These are phyloP conservation scores for Candida tunisiensis DNA, from an alignment of 1,139 yeast genomes.

Conservation along the genomic window DNA sequence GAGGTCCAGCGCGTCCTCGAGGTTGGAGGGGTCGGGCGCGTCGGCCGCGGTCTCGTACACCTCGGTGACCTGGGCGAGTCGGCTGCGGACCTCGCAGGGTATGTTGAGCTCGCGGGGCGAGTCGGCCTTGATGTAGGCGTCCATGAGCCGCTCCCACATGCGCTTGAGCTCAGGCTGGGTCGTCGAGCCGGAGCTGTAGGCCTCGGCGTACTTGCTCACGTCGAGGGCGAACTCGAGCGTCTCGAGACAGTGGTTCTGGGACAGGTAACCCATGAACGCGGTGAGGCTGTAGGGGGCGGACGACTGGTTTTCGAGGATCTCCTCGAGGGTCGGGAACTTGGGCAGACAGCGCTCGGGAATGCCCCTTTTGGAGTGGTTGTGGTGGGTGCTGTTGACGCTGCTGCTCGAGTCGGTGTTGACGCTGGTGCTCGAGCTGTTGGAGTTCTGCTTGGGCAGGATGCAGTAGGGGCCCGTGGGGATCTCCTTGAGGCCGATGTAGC, in stretches of 20 bases:
- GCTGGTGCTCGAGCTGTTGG: conserved; percentile 6
- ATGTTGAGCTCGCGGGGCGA: conserved; percentile 18
- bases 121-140: conserved; percentile 13
- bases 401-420: conserved; percentile 3
- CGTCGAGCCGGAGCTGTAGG: conserved; percentile 1
- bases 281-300: conserved; percentile 13
- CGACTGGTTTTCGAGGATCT: conserved; percentile 11
- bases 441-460: no score
- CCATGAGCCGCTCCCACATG: conserved; percentile 16
- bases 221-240: conserved; percentile 18
- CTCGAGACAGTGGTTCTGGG: conserved; percentile 19
- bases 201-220: conserved; percentile 10
- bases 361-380: no score
- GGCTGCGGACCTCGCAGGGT: conserved; percentile 12
- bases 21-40: conserved; percentile 11
- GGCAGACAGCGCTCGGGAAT: conserved; percentile 1
- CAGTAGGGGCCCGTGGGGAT: no score
- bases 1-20: conserved; percentile 10
- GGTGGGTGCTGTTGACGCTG: background rate
- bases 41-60: conserved; percentile 1
- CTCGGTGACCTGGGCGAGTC: conserved; percentile 6
- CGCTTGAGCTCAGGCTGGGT: conserved; percentile 1
- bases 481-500: no score
- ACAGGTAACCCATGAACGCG: conserved; percentile 14
- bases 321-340: conserved; percentile 13